Evolutionary conservation across 148 eudicot genomes (phyloP).

Genomic region (Rhododendron vialii): DNA sequence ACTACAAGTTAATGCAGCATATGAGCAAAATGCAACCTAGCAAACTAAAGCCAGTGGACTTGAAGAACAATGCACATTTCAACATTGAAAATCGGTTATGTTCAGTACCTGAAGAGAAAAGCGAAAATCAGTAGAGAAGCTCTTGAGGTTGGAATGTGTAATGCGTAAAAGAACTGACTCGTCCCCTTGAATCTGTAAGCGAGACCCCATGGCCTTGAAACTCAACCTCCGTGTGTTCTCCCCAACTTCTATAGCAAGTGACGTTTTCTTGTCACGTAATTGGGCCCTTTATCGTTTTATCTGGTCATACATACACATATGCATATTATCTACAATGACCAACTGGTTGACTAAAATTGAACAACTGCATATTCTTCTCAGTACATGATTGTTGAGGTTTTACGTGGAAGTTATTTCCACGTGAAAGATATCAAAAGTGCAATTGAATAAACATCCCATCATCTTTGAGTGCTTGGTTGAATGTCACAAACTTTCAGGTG

Average conservation of each 20-base stretch:
- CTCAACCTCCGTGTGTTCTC: neutral
- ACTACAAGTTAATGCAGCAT: neutral
- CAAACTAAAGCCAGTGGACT: neutral
- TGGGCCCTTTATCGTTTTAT: neutral
- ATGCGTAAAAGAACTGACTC: constrained; percentile 63
- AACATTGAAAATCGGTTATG: neutral
- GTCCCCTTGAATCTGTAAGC: constrained; percentile 63
- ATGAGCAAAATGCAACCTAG: neutral
- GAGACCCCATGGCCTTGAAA: constrained; percentile 39
- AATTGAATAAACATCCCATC: neutral
- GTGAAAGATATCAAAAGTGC: neutral
- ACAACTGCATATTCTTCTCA: neutral
- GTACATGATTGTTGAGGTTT: neutral
- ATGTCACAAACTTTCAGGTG: neutral
- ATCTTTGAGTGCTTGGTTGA: neutral
- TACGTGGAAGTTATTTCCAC: neutral
- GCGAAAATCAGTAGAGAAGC: constrained; percentile 69
- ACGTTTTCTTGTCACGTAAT: neutral
- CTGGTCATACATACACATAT: neutral
- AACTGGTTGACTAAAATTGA: neutral
- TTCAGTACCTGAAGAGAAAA: constrained; percentile 65
- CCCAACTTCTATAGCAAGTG: neutral
- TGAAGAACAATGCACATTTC: neutral
- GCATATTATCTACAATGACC: neutral
- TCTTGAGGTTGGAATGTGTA: constrained; percentile 84